Evolutionary conservation across 2,329 filamentous ascomycete genomes (phyloP), one percentile per base, ranked within the genome.

Genomic region (Fonsecaea multimorphosa): DNA sequence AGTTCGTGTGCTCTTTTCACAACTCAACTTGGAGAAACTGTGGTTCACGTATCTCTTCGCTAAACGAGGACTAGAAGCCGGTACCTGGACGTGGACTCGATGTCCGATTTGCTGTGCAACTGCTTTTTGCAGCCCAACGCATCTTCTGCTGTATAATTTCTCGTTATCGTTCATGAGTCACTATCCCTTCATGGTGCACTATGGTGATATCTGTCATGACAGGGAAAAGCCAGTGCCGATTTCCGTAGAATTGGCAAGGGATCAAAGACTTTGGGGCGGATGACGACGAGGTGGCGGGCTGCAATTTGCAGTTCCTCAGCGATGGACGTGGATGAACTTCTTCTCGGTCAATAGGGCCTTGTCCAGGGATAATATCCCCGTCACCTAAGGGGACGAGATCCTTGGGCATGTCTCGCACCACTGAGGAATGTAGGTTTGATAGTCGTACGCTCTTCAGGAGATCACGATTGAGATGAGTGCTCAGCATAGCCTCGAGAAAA

Each of bases 1-100:
- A 53, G 58, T 60, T 60, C 58, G 53, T 60, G 46, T 34, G 27
- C 12, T 31, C 52, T 22, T n/a, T n/a, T 54, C 27, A 32, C 16
- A 54, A 6, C 8, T 49, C n/a, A n/a, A n/a, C n/a, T 54, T 54
- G 31, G 52, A 22, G 27, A 54, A 54, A 9, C 9, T 19, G 52
- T 31, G 52, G 27, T 31, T 54, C 31, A 34, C 52, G 52, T 54
- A 8, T 34, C 5, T 54, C 52, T 54, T 34, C 27, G 31, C 27
- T 54, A 31, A 31, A 31, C 27, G 19, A 24, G 19, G 12, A 49
- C 19, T 24, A 9, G 44, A 49, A 49, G 44, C 44, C 24, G 44
- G 44, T 49, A 49, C 44, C 19, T 49, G 44, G 22, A 24, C 44
- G 8, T 24, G 22, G 22, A 3, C 44, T 24, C 22, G 44, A 24